Evolutionary conservation across 768 basidiomycete species (phyloP).

Genomic region (Tremella fuciformis): DNA sequence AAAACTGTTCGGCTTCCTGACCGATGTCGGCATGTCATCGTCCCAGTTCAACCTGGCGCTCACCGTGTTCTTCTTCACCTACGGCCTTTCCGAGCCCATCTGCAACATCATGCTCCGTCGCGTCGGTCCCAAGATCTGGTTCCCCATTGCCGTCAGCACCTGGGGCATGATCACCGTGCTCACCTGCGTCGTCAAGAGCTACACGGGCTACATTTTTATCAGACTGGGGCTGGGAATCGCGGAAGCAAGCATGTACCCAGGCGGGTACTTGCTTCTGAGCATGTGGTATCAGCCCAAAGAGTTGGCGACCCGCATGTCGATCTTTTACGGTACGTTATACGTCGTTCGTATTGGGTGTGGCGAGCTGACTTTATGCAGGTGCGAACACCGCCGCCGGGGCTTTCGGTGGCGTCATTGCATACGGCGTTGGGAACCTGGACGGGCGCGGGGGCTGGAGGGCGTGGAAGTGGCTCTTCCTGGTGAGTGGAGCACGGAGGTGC

Average conservation of each 20-base stretch:
- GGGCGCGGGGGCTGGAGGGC: background rate
- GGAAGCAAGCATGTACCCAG: constrained; percentile 6
- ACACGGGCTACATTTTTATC: constrained; percentile 3
- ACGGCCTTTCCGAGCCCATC: constrained; percentile 10
- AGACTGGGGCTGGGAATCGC: constrained; percentile 2
- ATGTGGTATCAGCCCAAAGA: constrained; percentile 11
- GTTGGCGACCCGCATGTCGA: constrained; percentile 6
- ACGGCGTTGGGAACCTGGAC: constrained; percentile 8
- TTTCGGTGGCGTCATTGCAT: constrained; percentile 6
- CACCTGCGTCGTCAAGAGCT: constrained; percentile 8
- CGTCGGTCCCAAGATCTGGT: constrained; percentile 9
- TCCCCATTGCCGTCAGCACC: constrained; percentile 8
- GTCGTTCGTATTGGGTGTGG: background rate
- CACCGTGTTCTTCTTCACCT: constrained; percentile 9
- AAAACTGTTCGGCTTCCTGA: constrained; percentile 66
- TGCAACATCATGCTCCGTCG: constrained; percentile 8
- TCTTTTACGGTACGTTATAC: constrained; percentile 6
- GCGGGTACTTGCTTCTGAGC: constrained; percentile 5
- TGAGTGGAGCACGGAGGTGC: background rate
- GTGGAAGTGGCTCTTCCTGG: constrained; percentile 6
- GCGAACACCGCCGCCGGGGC: background rate
- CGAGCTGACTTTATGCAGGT: background rate
- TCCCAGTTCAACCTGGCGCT: constrained; percentile 18
- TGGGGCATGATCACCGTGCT: constrained; percentile 5
- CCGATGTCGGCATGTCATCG: constrained; percentile 60